A percentile compares a stretch with the other conserved stretches of the same genome.
Evolutionary conservation across 2,329 filamentous ascomycete species (phyloP).

Genomic region (Periconia sp.): DNA sequence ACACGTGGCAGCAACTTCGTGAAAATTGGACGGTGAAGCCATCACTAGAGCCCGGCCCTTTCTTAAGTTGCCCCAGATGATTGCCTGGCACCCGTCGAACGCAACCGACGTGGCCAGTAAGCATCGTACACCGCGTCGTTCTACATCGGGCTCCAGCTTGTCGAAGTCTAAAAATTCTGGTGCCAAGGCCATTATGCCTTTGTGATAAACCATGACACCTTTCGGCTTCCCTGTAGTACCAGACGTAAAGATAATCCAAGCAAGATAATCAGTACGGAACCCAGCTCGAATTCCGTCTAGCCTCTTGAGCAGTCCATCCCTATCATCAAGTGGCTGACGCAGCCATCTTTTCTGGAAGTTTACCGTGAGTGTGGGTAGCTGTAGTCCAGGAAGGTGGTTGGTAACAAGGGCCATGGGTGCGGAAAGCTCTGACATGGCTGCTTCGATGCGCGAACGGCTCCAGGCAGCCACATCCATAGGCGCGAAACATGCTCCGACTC

Average conservation of each 20-base stretch:
- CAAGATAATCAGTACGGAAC: constrained; percentile 1
- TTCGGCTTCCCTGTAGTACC: constrained; percentile 23
- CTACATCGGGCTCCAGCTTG: too few relatives aligned
- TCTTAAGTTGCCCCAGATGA: constrained; percentile 4
- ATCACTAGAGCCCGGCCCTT: constrained; percentile 6
- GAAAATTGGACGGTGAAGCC: constrained; percentile 9
- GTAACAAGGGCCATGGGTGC: constrained; percentile 4
- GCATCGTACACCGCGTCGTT: too few relatives aligned
- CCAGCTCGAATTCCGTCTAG: neutral
- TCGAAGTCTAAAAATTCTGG: neutral
- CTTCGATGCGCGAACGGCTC: constrained; percentile 6
- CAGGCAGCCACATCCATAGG: constrained; percentile 14
- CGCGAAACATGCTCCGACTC: constrained; percentile 10
- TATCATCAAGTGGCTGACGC: neutral
- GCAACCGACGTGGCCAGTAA: constrained; percentile 4
- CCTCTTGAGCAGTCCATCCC: neutral
- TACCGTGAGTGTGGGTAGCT: constrained; percentile 3
- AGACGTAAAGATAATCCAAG: constrained; percentile 20
- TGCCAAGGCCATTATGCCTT: neutral
- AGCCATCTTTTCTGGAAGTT: constrained; percentile 9
- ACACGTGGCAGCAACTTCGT: constrained; percentile 5
- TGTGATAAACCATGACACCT: constrained; percentile 15
- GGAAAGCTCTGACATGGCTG: neutral
- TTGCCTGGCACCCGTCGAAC: constrained; percentile 6
- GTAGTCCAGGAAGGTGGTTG: neutral